A percentile compares a stretch with the other conserved stretches of the same genome.
phyloP scores from a whole-genome alignment of 257 asterid species.

The Avicennia marina region DNA sequence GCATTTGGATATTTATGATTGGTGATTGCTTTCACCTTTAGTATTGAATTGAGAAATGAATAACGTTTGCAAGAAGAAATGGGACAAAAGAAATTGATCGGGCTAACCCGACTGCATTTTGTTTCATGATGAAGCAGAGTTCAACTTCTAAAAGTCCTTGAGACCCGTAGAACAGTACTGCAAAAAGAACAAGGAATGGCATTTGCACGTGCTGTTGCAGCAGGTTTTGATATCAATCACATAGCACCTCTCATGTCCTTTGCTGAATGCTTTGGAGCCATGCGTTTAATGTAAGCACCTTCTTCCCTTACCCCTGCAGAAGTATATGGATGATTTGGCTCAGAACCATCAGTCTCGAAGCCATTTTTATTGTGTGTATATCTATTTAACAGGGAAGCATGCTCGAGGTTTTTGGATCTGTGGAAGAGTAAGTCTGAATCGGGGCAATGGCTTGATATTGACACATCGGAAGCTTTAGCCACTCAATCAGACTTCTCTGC shows the following conservation, averaged over 20 bases:
- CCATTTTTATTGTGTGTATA: neutral
- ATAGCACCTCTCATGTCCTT: conserved; percentile 66
- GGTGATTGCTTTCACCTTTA: too few relatives aligned
- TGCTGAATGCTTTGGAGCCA: conserved; percentile 87
- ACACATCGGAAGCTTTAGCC: conserved; percentile 57
- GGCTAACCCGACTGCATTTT: conserved; percentile 18
- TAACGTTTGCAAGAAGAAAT: too few relatives aligned
- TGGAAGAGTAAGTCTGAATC: conserved; percentile 91
- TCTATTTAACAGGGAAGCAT: conserved; percentile 71
- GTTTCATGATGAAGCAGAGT: conserved; percentile 48
- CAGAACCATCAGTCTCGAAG: neutral
- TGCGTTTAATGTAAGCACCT: conserved; percentile 64
- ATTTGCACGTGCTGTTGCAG: conserved; percentile 97
- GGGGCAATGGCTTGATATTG: conserved; percentile 91
- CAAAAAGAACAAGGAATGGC: conserved; percentile 98
- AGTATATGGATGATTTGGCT: neutral
- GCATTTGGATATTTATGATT: too few relatives aligned
- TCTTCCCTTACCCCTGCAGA: conserved; percentile 10
- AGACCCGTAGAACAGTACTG: conserved; percentile 71
- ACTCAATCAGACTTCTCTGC: conserved; percentile 48
- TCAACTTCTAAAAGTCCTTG: conserved; percentile 84
- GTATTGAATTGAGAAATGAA: too few relatives aligned
- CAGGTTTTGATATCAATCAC: conserved; percentile 80
- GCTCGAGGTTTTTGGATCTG: conserved; percentile 65
- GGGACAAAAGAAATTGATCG: neutral